Percentiles rank a stretch among this genome's conserved stretches.
Conservation (phyloP, 2,329 filamentous ascomycete genomes). For the Epichloe sp. region DNA sequence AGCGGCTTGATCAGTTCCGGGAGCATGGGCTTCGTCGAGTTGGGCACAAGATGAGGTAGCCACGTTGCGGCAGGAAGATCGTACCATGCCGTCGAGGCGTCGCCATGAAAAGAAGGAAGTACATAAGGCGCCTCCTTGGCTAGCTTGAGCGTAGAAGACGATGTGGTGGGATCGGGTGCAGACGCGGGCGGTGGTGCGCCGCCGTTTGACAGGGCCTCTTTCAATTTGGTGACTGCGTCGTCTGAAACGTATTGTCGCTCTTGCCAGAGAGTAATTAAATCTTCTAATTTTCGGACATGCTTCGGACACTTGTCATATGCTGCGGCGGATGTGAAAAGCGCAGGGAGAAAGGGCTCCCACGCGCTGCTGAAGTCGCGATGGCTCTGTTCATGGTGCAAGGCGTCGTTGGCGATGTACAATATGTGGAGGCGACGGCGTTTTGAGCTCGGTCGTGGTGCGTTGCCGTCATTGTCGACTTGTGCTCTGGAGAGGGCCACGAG, state of each 20-base stretch:
- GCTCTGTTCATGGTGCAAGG: constrained; percentile 53
- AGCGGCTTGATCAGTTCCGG: constrained; percentile 58
- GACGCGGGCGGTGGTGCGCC: constrained; percentile 9
- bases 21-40: constrained; percentile 62
- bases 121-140: constrained; percentile 52
- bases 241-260: constrained; percentile 47
- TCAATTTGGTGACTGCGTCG: constrained; percentile 43
- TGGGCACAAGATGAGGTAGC: constrained; percentile 64
- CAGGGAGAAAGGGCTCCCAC: constrained; percentile 45
- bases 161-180: constrained; percentile 9
- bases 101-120: constrained; percentile 67
- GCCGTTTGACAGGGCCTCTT: constrained; percentile 37
- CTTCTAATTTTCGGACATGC: constrained; percentile 49
- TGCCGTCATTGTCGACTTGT: constrained; percentile 16
- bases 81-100: constrained; percentile 60
- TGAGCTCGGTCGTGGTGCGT: constrained; percentile 36
- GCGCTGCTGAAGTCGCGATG: constrained; percentile 39
- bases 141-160: constrained; percentile 19
- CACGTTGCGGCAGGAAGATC: constrained; percentile 74
- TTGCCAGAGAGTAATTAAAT: constrained; percentile 59
- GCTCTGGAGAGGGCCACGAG: constrained; percentile 51
- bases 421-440: constrained; percentile 62
- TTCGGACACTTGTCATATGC: constrained; percentile 48
- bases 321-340: constrained; percentile 47
- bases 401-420: constrained; percentile 67